These are phyloP conservation scores for Cladosporium colombiae DNA, from an alignment of 2,329 filamentous ascomycete genomes.

Conservation along the genomic window DNA sequence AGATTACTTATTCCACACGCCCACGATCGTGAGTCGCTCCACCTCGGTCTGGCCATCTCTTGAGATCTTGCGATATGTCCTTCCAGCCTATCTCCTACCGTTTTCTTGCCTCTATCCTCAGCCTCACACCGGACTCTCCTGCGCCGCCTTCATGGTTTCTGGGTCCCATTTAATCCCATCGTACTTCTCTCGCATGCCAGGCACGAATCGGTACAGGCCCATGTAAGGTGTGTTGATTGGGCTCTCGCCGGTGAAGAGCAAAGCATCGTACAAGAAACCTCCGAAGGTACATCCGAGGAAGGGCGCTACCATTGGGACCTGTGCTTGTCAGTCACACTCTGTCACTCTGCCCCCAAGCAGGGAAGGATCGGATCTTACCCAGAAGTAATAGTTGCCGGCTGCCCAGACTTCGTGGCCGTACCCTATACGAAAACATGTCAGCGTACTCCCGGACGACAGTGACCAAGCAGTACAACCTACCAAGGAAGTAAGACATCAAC, in stretches of 20 bases:
- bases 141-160: slow-evolving; percentile 26
- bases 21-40: background rate
- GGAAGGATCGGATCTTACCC: slow-evolving; percentile 43
- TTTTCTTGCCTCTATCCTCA: background rate
- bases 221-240: slow-evolving; percentile 69
- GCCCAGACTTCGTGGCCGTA: slow-evolving; percentile 69
- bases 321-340: background rate
- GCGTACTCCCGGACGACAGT: background rate
- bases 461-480: background rate
- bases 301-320: slow-evolving; percentile 68
- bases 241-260: slow-evolving; percentile 69
- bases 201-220: slow-evolving; percentile 55
- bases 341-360: background rate
- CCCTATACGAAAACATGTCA: slow-evolving; percentile 47
- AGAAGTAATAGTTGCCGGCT: slow-evolving; percentile 71
- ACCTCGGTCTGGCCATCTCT: background rate
- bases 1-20: background rate
- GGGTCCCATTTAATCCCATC: slow-evolving; percentile 30
- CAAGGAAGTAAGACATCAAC: slow-evolving; percentile 38
- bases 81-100: background rate
- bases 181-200: slow-evolving; percentile 30
- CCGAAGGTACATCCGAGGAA: slow-evolving; percentile 66
- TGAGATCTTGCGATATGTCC: background rate
- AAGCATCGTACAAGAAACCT: slow-evolving; percentile 66
- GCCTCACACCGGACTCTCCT: slow-evolving; percentile 4